Percentiles rank a stretch among this genome's conserved stretches.
Evolutionary conservation across 345 rosid species (phyloP).

Genomic region (Rhodomyrtus tomentosa): DNA sequence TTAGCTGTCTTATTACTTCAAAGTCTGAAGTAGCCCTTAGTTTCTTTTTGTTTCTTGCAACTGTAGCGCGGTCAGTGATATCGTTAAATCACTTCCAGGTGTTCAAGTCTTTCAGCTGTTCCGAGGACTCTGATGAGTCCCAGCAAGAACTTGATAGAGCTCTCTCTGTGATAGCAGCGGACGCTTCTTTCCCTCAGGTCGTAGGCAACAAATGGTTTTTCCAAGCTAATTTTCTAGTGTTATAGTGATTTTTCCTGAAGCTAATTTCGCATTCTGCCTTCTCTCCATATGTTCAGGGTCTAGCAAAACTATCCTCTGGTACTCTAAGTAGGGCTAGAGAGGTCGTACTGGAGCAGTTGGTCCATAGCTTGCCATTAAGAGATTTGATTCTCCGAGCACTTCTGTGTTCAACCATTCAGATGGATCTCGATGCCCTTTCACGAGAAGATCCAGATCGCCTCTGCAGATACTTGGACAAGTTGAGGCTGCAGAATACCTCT

Average conservation of each 20-base stretch:
- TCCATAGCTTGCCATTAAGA: constrained; percentile 44
- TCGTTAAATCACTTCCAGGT: not conserved
- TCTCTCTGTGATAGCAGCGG: constrained; percentile 32
- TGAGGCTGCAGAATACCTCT: constrained; percentile 12
- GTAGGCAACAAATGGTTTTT: not conserved
- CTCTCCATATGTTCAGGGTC: constrained; percentile 38
- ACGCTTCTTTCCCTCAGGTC: constrained; percentile 77
- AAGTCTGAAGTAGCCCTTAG: not conserved
- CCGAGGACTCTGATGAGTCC: constrained; percentile 35
- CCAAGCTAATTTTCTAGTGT: not conserved
- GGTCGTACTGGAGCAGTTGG: constrained; percentile 31
- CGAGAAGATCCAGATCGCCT: constrained; percentile 9
- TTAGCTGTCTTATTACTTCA: not conserved
- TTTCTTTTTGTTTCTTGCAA: not conserved
- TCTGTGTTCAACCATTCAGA: constrained; percentile 41
- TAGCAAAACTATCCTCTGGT: constrained; percentile 44
- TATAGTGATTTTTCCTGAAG: not conserved
- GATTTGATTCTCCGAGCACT: constrained; percentile 53
- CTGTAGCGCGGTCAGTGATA: not conserved
- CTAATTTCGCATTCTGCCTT: not conserved
- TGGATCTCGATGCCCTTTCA: constrained; percentile 28
- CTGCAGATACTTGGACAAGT: constrained; percentile 17
- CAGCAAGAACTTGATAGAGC: constrained; percentile 49
- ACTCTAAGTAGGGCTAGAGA: constrained; percentile 36
- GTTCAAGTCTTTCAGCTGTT: constrained; percentile 7